phyloP scores from a whole-genome alignment of 768 basidiomycete species.

The Amanita pseudoporphyria region DNA sequence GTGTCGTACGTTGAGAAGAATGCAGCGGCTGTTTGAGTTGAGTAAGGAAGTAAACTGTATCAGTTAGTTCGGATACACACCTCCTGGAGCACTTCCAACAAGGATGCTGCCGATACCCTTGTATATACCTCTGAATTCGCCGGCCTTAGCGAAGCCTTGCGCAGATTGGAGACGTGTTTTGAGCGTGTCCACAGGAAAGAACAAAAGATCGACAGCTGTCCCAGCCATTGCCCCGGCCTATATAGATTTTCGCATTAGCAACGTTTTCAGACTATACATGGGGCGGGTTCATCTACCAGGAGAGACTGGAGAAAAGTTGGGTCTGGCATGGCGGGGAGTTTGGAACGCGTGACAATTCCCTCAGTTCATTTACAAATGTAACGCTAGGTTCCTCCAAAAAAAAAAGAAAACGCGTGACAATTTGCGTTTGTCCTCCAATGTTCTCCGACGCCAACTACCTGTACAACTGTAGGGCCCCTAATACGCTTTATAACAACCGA shows the following conservation, averaged over 20 bases:
- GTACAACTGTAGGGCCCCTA: neutral
- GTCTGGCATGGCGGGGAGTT: constrained; percentile 7
- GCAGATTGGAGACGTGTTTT: constrained; percentile 91
- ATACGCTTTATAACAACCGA: too few relatives aligned
- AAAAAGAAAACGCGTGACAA: too few relatives aligned
- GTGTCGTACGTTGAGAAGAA: constrained; percentile 96
- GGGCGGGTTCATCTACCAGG: constrained; percentile 23
- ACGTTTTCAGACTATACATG: neutral
- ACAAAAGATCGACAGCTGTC: constrained; percentile 86
- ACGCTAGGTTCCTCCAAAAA: too few relatives aligned
- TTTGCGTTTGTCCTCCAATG: too few relatives aligned
- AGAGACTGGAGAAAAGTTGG: constrained; percentile 39
- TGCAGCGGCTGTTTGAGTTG: constrained; percentile 59
- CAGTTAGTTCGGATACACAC: constrained; percentile 29
- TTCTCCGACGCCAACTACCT: neutral
- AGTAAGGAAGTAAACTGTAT: neutral
- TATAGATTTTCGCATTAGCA: constrained; percentile 17
- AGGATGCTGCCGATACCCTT: constrained; percentile 91
- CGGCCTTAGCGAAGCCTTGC: constrained; percentile 77
- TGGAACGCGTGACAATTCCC: too few relatives aligned
- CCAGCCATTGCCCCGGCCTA: constrained; percentile 90
- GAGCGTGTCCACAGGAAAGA: constrained; percentile 95
- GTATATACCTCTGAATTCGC: constrained; percentile 88
- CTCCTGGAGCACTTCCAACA: constrained; percentile 93
- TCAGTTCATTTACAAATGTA: too few relatives aligned